Base-by-base conservation (phyloP, 164 flowering plant species). In the Aristolochia contorta region DNA sequence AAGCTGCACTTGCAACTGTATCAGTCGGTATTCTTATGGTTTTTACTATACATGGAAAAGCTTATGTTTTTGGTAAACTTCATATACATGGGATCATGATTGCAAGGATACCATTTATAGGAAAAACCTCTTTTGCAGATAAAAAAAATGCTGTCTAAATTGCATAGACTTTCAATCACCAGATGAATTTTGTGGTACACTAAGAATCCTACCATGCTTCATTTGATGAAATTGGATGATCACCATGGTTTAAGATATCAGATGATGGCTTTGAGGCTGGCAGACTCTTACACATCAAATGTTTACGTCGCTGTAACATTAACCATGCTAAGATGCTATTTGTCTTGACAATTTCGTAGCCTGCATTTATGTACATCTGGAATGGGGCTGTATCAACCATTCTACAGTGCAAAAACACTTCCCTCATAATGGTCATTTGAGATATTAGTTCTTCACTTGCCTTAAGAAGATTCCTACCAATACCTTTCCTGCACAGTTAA, bases 391-490 rank as follows among this genome's bases (percentile, higher is more conserved):
- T 65, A 70, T 93, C 99, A 61, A 90, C 86, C 77, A 81, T 82
- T 73, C 95, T 75, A 77, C 98, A 92, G 60, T 92, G 96, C 79
- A 92, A 77, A 78, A 87, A 86, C 37, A 85, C 80, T 54, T 89
- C 83, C 64, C 68, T 76, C 14, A 81, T 69, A 37, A 22, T 41
- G 41, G 76, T 73, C 85, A 89, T 83, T 75, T 75, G 77, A 66
- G 80, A 74, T 69, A 89, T 80, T 15, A 92, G 80, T 50, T 85
- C 87, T 76, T 92, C 98, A 51, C 88, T 75, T 54, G 96, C 96
- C 82, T 81, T 84, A 73, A 92, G 71, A 59, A 87, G 86, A 78
- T 92, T 86, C 91, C 93, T 83, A 53, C 98, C 98, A 68, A 92
- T 89, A 58, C 96, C 90, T 73, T 79, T 79, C 85, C 98, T 92